Conservation (phyloP, 495 filamentous ascomycete species). For the Aspergillus carlsbadensis region DNA sequence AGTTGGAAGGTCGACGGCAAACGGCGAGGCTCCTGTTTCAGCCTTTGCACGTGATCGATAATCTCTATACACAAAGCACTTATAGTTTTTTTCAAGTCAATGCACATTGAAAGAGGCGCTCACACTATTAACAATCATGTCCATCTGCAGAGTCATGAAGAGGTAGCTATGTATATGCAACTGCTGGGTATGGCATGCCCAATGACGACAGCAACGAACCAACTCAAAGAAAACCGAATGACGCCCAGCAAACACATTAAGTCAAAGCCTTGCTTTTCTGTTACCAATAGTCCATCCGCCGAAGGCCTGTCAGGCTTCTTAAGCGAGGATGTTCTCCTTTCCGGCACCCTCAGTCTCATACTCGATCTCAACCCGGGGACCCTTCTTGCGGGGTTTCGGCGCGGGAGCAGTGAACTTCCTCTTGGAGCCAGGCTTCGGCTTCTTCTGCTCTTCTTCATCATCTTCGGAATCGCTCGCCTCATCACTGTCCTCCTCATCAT, state of each 20-base stretch:
- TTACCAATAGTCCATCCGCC: slow-evolving; percentile 14
- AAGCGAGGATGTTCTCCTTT: slow-evolving; percentile 48
- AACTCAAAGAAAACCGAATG: not conserved
- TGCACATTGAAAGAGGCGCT: not conserved
- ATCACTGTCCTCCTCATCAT: slow-evolving; percentile 49
- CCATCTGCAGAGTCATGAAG: slow-evolving; percentile 14
- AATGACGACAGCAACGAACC: slow-evolving; percentile 28
- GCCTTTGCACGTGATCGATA: slow-evolving; percentile 14
- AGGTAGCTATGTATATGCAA: slow-evolving; percentile 31
- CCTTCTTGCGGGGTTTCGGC: slow-evolving; percentile 66
- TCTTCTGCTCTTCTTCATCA: slow-evolving; percentile 44
- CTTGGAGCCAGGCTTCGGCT: slow-evolving; percentile 60
- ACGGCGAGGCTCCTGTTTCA: slow-evolving; percentile 13
- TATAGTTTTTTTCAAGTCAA: not conserved
- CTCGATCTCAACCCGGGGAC: slow-evolving; percentile 66
- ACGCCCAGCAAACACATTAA: too few relatives aligned
- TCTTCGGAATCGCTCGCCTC: slow-evolving; percentile 52
- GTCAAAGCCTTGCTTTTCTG: slow-evolving; percentile 24
- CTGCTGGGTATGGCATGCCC: slow-evolving; percentile 39
- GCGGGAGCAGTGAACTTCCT: slow-evolving; percentile 62
- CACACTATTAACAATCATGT: slow-evolving; percentile 4
- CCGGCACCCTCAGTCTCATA: slow-evolving; percentile 62
- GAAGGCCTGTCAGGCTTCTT: slow-evolving; percentile 7
- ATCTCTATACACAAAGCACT: not conserved
- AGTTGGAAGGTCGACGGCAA: not conserved